Evolutionary conservation across 441 rosid species (phyloP).

Genomic region (Macaranga tanarius): DNA sequence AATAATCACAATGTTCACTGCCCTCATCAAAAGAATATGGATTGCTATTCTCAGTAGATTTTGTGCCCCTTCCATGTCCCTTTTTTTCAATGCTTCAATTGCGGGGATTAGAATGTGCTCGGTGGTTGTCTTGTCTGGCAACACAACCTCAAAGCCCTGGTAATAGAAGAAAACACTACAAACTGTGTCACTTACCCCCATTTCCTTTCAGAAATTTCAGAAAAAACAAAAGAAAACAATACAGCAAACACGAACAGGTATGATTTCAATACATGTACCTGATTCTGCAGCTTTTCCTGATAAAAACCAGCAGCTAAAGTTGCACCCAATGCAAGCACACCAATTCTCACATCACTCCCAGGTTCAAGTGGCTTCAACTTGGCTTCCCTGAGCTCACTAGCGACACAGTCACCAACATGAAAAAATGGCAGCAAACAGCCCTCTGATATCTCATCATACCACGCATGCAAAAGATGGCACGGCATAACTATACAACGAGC

Average conservation of each 20-base stretch:
- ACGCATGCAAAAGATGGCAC: conserved; percentile 46
- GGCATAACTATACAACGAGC: conserved; percentile 57
- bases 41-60: conserved; percentile 53
- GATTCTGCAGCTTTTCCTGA: conserved; percentile 47
- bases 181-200: neutral
- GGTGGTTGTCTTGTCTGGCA: conserved; percentile 51
- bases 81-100: conserved; percentile 36
- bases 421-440: conserved; percentile 45
- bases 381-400: conserved; percentile 56
- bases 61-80: conserved; percentile 56
- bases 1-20: conserved; percentile 47
- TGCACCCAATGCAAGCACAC: conserved; percentile 37
- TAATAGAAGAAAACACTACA: neutral
- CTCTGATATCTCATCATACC: conserved; percentile 42
- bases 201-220: neutral
- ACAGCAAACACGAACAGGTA: neutral
- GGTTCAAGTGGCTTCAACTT: conserved; percentile 54
- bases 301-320: conserved; percentile 35
- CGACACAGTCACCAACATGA: conserved; percentile 53
- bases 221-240: neutral
- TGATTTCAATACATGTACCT: conserved; percentile 29
- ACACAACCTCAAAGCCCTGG: conserved; percentile 59
- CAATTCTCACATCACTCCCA: conserved; percentile 44
- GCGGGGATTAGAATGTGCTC: conserved; percentile 49
- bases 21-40: conserved; percentile 50